Base-by-base conservation (phyloP, 163 green algal species). In the Chloromonas sp. region DNA sequence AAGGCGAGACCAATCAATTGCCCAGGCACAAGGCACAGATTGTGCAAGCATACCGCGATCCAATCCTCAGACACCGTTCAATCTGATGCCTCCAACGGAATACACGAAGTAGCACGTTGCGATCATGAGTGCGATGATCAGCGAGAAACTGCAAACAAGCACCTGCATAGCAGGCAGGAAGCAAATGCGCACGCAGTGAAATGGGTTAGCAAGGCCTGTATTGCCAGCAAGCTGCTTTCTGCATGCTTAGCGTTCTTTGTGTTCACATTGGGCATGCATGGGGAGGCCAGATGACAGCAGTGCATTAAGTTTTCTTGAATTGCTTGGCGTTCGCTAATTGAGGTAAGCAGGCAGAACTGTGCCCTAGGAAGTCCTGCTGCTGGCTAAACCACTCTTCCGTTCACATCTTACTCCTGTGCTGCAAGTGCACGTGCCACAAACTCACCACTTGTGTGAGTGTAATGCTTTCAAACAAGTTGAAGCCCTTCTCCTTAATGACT, bases 381-480 rank as follows among this genome's bases (percentile, higher is more conserved):
- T 36, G 36, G 36, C 36, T 36, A 36, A 36, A 36, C 36, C 36
- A 36, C 36, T 36, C 36, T 36, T 36, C 36, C 36, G 36, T 36
- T 36, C 36, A 36, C 36, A 36, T 36, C 36, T 11, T 74, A 11
- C 66, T 15, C 66, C 11, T 11, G 66, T 15, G 66, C 11, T 11
- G 5, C 66, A 15, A 5, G 66, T 74, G 66, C 66, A 74, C 66
- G 66, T 74, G 66, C 5, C 5, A 11, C 66, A 74, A 11, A 81
- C 90, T 87, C 87, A 93, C 94, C 86, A 96, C 89, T 91, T 97
- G 94, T 3, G 89, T 94, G 0, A 95, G 61, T 1, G 93, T 96
- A 83, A 98, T 95, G 84, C 91, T 93, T 78, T 93, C 88, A 11
- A 94, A 14, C n/a, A 94, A 84, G 82, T 84, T 92, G 80, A 90